phyloP scores from a whole-genome alignment of 129 eudicot genomes.

The Escallonia herrerae region DNA sequence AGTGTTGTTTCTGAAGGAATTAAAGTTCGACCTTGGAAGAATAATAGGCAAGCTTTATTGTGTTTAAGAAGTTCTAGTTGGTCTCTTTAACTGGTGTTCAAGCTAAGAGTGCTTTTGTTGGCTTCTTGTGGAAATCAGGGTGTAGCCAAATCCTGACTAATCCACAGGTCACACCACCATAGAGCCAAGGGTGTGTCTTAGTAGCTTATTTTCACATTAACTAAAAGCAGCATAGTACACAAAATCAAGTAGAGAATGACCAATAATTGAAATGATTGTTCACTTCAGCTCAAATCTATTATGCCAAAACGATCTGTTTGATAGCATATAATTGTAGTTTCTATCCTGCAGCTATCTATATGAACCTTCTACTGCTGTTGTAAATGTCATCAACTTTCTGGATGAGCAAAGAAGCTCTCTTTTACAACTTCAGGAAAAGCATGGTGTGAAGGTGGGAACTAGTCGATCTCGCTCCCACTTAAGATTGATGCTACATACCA shows the following conservation, averaged over 20 bases:
- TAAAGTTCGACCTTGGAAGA: conserved; percentile 77
- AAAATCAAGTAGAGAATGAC: not conserved
- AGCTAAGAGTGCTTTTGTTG: not conserved
- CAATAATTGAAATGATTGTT: not conserved
- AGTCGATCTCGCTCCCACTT: not conserved
- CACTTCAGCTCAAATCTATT: not conserved
- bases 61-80: not conserved
- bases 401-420: conserved; percentile 78
- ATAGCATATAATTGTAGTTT: conserved; percentile 1
- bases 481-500: no score
- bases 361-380: conserved; percentile 74
- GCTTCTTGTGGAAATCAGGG: not conserved
- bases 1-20: conserved; percentile 94
- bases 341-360: conserved; percentile 71
- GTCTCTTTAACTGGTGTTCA: not conserved
- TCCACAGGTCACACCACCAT: no score
- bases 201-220: not conserved
- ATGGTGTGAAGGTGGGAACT: conserved; percentile 63
- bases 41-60: conserved; percentile 44
- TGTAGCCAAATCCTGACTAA: no score
- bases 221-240: not conserved
- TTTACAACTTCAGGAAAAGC: conserved; percentile 82
- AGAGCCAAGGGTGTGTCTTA: no score
- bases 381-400: conserved; percentile 50
- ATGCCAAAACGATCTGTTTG: not conserved